A percentile compares a stretch with the other conserved stretches of the same genome.
Evolutionary conservation across 106 monocot genomes (phyloP).

Genomic region (Cymbidium sinense): DNA sequence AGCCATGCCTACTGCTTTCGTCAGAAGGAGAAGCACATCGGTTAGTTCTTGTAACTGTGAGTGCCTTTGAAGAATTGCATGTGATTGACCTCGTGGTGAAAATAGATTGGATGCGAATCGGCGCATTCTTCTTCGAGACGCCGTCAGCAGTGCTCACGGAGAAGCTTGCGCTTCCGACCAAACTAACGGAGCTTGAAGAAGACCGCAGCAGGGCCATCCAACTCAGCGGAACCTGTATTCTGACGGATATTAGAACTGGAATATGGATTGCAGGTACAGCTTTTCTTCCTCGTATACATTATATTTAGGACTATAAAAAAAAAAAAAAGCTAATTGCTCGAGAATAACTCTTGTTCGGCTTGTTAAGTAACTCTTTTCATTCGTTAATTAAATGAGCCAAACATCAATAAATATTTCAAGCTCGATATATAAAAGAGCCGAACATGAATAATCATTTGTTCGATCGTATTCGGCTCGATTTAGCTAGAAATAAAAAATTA

Average conservation of each 20-base stretch:
- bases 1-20: constrained; percentile 54
- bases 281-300: background rate
- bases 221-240: constrained; percentile 30
- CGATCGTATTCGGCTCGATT: no score
- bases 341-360: no score
- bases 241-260: constrained; percentile 36
- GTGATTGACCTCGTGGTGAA: background rate
- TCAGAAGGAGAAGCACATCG: constrained; percentile 72
- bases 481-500: no score
- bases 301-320: no score
- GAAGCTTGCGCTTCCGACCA: constrained; percentile 26
- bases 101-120: constrained; percentile 73
- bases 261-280: constrained; percentile 65
- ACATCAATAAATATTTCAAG: no score
- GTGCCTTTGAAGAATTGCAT: background rate
- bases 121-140: constrained; percentile 56
- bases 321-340: no score
- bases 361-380: no score
- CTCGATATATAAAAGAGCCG: no score
- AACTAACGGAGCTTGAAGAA: constrained; percentile 15
- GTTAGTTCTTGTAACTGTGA: constrained; percentile 8
- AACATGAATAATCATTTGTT: no score
- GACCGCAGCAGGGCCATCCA: constrained; percentile 21
- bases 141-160: constrained; percentile 42
- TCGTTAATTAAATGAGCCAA: no score